Evolutionary conservation across 306 rosid genomes (phyloP).

Genomic region (Lathyrus sativus): DNA sequence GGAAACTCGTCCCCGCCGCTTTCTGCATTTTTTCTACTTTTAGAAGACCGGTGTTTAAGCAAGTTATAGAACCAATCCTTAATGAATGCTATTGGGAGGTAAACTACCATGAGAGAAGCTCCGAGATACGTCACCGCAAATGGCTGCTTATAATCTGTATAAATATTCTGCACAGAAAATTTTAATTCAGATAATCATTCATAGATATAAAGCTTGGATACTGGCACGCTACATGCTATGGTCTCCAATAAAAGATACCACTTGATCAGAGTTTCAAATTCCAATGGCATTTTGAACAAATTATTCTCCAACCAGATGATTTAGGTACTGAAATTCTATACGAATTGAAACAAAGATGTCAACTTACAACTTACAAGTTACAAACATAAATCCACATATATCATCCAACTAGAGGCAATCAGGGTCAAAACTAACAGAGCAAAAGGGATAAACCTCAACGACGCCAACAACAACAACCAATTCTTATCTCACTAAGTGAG

Average conservation of each 20-base stretch:
- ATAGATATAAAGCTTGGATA: slow-evolving; percentile 11
- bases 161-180: slow-evolving; percentile 66
- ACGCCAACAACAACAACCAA: too few species aligned
- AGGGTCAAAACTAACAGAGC: neutral
- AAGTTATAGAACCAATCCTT: slow-evolving; percentile 84
- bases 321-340: slow-evolving; percentile 8
- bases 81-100: slow-evolving; percentile 88
- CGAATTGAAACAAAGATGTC: slow-evolving; percentile 9
- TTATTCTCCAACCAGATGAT: slow-evolving; percentile 1
- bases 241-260: slow-evolving; percentile 10
- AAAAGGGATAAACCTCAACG: neutral
- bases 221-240: slow-evolving; percentile 26
- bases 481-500: too few species aligned
- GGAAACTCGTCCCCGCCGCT: slow-evolving; percentile 43
- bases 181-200: slow-evolving; percentile 40
- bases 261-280: slow-evolving; percentile 14
- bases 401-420: neutral
- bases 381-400: neutral
- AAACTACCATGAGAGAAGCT: slow-evolving; percentile 98
- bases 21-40: slow-evolving; percentile 61
- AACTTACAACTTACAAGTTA: neutral
- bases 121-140: slow-evolving; percentile 97
- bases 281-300: slow-evolving; percentile 8
- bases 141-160: slow-evolving; percentile 86
- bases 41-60: slow-evolving; percentile 61